Conservation (phyloP, 1,284 basidiomycete species). For the Tilletia setariae region DNA sequence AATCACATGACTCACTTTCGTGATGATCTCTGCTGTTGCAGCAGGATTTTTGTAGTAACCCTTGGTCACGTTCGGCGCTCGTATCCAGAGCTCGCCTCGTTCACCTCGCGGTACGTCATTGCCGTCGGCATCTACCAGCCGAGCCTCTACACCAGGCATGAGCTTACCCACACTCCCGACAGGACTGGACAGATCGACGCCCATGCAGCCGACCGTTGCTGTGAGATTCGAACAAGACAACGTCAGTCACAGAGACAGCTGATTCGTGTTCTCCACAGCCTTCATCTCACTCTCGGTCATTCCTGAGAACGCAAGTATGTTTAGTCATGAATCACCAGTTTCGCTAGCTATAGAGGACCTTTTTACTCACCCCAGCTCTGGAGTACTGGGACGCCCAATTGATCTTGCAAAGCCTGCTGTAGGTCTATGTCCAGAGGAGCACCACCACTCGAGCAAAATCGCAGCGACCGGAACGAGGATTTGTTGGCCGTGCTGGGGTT, state of each 20-base stretch:
- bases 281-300: background rate
- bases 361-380: conserved; percentile 1
- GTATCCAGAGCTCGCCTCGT: conserved; percentile 75
- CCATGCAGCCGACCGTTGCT: conserved; percentile 1
- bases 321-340: no score
- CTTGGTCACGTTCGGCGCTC: conserved; percentile 69
- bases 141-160: conserved; percentile 73
- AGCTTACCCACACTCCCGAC: conserved; percentile 62
- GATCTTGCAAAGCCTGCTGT: background rate
- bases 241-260: no score
- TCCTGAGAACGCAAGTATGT: background rate
- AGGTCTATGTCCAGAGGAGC: background rate
- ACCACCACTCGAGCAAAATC: conserved; percentile 1
- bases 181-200: conserved; percentile 28
- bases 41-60: conserved; percentile 63
- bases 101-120: conserved; percentile 57
- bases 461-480: background rate
- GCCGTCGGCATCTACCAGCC: conserved; percentile 66
- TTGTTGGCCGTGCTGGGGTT: background rate
- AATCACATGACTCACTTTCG: background rate
- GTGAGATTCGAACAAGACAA: no score
- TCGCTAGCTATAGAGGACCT: background rate
- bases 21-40: conserved; percentile 1
- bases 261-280: no score
- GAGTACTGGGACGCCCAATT: background rate